phyloP scores from a whole-genome alignment of 441 rosid species.

The Brassica balearica region DNA sequence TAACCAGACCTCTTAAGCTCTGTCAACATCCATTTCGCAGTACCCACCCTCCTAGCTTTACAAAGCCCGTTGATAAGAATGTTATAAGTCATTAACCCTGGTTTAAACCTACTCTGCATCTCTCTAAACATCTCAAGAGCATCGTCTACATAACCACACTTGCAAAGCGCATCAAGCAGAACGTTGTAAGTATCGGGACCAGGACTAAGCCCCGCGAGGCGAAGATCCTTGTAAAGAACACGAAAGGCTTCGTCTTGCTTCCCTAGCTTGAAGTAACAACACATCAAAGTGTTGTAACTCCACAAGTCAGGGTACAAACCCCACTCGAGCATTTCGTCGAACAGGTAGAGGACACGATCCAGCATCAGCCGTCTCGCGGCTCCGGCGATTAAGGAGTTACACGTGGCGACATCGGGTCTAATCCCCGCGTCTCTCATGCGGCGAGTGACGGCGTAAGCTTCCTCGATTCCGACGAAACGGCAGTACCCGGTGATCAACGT shows the following conservation, averaged over 20 bases:
- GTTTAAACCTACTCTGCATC: slow-evolving; percentile 58
- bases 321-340: slow-evolving; percentile 75
- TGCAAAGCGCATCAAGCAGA: slow-evolving; percentile 79
- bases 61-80: slow-evolving; percentile 76
- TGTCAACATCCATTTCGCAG: slow-evolving; percentile 60
- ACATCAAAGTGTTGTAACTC: slow-evolving; percentile 86
- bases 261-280: slow-evolving; percentile 71
- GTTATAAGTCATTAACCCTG: slow-evolving; percentile 67
- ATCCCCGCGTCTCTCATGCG: slow-evolving; percentile 78
- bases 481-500: slow-evolving; percentile 65
- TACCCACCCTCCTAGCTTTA: slow-evolving; percentile 53
- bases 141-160: slow-evolving; percentile 54
- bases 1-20: slow-evolving; percentile 61
- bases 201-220: slow-evolving; percentile 43
- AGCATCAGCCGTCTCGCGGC: slow-evolving; percentile 54
- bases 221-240: slow-evolving; percentile 55
- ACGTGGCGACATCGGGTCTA: slow-evolving; percentile 62
- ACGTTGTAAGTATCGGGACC: slow-evolving; percentile 66
- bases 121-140: slow-evolving; percentile 68
- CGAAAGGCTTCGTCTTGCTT: slow-evolving; percentile 65
- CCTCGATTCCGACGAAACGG: slow-evolving; percentile 60
- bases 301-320: slow-evolving; percentile 70
- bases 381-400: slow-evolving; percentile 74
- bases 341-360: slow-evolving; percentile 53
- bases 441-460: slow-evolving; percentile 60